A percentile compares a stretch with the other conserved stretches of the same genome.
Evolutionary conservation across 2,329 filamentous ascomycete genomes (phyloP).

Genomic region (Stagonosporopsis tanaceti): DNA sequence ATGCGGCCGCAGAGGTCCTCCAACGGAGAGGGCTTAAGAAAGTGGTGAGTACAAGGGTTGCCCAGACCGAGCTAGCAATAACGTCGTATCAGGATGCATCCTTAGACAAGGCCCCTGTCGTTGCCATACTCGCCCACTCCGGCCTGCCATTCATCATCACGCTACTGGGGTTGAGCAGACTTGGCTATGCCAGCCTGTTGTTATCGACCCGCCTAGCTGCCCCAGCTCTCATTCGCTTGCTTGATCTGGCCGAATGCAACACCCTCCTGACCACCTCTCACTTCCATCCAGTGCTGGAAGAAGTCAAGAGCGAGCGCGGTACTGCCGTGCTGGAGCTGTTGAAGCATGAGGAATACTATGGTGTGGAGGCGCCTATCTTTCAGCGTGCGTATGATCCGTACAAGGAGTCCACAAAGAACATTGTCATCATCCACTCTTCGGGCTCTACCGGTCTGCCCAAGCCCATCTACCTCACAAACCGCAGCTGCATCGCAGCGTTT

Average conservation of each 20-base stretch:
- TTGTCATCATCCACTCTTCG: slow-evolving; percentile 55
- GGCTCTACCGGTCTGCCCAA: slow-evolving; percentile 71
- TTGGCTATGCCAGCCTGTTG: slow-evolving; percentile 64
- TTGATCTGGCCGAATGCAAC: slow-evolving; percentile 34
- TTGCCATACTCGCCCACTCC: slow-evolving; percentile 62
- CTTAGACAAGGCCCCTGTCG: slow-evolving; percentile 33
- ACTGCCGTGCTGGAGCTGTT: slow-evolving; percentile 35
- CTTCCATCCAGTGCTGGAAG: slow-evolving; percentile 32
- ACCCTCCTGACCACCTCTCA: slow-evolving; percentile 29
- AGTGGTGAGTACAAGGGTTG: slow-evolving; percentile 24
- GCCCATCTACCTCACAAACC: slow-evolving; percentile 67
- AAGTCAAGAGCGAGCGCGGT: slow-evolving; percentile 40
- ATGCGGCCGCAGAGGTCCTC: slow-evolving; percentile 33
- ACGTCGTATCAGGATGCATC: slow-evolving; percentile 24
- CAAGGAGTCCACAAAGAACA: slow-evolving; percentile 49
- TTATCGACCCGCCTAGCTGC: slow-evolving; percentile 63
- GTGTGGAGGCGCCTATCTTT: slow-evolving; percentile 26
- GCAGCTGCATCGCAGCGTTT: slow-evolving; percentile 32
- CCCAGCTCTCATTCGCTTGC: slow-evolving; percentile 59
- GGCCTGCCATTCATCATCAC: slow-evolving; percentile 64
- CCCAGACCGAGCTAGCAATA: slow-evolving; percentile 6
- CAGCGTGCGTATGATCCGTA: slow-evolving; percentile 30
- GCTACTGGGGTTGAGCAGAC: slow-evolving; percentile 61
- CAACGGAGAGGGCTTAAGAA: slow-evolving; percentile 30
- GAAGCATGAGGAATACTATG: slow-evolving; percentile 30